Evolutionary conservation across 2,329 filamentous ascomycete genomes (phyloP), one percentile per base, ranked within the genome.

Genomic region (Penicillium rolfsii): DNA sequence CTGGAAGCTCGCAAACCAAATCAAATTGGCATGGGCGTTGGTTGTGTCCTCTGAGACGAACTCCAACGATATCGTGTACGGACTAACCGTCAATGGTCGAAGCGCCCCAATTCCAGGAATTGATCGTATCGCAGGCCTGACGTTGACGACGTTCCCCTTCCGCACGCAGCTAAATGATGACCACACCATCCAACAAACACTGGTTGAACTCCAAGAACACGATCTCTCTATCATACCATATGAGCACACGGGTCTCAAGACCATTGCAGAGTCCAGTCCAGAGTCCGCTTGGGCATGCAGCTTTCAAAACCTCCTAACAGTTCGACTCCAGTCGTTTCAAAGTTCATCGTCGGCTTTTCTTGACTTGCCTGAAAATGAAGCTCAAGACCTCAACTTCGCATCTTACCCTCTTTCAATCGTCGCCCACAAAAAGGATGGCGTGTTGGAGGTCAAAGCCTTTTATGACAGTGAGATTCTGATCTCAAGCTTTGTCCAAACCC

Each of bases 131-230:
- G 67, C 77, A 36, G 78, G 77, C 6, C 74, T 78, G 5, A 75
- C 77, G 0, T 73, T 80, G 16, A 71, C 77, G 4, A 78, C 77
- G 5, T 73, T 77, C 3, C 78, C 78, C 1, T 69, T 77, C 14
- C 69, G 77, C 4, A 56, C 77, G 9, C 67, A 63, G 33, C 60
- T 76, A 14, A 41, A 24, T 2, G 7, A 22, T 6, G 19, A 52
- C 1, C 5, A 38, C 2, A 52, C 52, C 1, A 30, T 62, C 8
- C 28, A 55, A 38, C 19, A 45, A 19, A 46, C 35, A 11, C 26
- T 61, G 14, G 16, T 38, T 12, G 24, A 52, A 33, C 28, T 61
- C 9, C 55, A 53, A 43, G n/a, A 50, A 7, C 50, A 49, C 12
- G 41, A 52, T 4, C 8, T 52, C n/a, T 41, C 22, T 4, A 36